Evolutionary conservation across 2,329 filamentous ascomycete genomes (phyloP).

Genomic region (Dactylellina haptotyla): DNA sequence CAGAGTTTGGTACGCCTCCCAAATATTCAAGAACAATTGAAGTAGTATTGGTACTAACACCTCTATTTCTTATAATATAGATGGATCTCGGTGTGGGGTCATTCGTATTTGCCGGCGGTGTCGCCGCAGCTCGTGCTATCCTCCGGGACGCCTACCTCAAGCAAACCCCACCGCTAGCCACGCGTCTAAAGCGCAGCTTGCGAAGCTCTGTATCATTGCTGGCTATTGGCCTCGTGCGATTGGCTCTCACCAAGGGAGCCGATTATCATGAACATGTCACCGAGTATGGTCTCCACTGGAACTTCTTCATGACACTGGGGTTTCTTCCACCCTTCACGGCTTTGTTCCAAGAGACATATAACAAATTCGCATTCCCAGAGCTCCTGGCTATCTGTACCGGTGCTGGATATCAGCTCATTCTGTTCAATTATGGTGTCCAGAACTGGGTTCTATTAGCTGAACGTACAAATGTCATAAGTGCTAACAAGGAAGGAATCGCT

Average conservation of each 20-base stretch:
- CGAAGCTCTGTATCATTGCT: slow-evolving; percentile 86
- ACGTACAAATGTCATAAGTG: slow-evolving; percentile 79
- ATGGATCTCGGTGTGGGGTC: slow-evolving; percentile 98
- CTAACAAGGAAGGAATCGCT: slow-evolving; percentile 95
- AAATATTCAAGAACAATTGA: background rate
- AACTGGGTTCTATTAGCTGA: slow-evolving; percentile 84
- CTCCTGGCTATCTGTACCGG: slow-evolving; percentile 65
- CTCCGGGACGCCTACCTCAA: slow-evolving; percentile 69
- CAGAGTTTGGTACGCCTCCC: slow-evolving; percentile 75
- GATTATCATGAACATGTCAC: slow-evolving; percentile 93
- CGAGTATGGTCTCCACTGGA: slow-evolving; percentile 99
- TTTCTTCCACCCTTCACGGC: slow-evolving; percentile 90
- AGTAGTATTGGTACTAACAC: background rate
- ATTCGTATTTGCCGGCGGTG: slow-evolving; percentile 92
- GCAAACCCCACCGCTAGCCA: slow-evolving; percentile 61
- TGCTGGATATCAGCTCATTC: slow-evolving; percentile 75
- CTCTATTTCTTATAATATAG: background rate
- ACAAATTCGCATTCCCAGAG: slow-evolving; percentile 66
- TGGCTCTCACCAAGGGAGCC: slow-evolving; percentile 89
- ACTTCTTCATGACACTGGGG: slow-evolving; percentile 97
- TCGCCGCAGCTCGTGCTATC: slow-evolving; percentile 85
- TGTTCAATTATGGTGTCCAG: slow-evolving; percentile 82
- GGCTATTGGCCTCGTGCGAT: slow-evolving; percentile 78
- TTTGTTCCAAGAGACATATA: slow-evolving; percentile 77
- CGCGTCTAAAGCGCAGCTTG: slow-evolving; percentile 73